Evolutionary conservation across 768 basidiomycete genomes (phyloP).

Genomic region (Wakefieldia striispora): DNA sequence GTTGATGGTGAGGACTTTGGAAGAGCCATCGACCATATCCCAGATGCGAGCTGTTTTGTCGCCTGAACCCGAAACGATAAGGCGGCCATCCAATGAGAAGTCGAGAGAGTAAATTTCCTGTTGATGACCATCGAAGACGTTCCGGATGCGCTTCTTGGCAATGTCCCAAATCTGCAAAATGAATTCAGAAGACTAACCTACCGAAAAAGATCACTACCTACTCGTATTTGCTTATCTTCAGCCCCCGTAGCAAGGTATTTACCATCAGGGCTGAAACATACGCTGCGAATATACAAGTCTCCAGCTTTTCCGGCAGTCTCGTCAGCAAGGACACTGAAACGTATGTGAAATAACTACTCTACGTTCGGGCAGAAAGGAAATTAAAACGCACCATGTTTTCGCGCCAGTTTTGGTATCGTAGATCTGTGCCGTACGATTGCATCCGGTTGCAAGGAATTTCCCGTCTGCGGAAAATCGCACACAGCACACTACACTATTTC

Average conservation of each 20-base stretch:
- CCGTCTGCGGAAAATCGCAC: slow-evolving; percentile 95
- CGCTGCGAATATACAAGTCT: slow-evolving; percentile 87
- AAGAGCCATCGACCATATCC: slow-evolving; percentile 47
- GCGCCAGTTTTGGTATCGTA: slow-evolving; percentile 86
- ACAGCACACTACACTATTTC: slow-evolving; percentile 74
- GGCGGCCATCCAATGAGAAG: slow-evolving; percentile 81
- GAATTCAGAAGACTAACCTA: slow-evolving; percentile 3
- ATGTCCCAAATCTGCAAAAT: slow-evolving; percentile 87
- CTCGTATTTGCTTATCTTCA: slow-evolving; percentile 90
- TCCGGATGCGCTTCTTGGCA: slow-evolving; percentile 70
- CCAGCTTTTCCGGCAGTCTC: slow-evolving; percentile 68
- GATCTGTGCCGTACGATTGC: slow-evolving; percentile 94
- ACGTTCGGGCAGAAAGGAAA: not conserved
- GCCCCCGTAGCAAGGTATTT: slow-evolving; percentile 76
- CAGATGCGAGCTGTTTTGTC: slow-evolving; percentile 70
- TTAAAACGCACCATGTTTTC: slow-evolving; percentile 70
- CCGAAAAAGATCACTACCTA: slow-evolving; percentile 35
- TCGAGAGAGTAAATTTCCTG: slow-evolving; percentile 95
- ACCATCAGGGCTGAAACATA: slow-evolving; percentile 74
- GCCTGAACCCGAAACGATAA: slow-evolving; percentile 88
- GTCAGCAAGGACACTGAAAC: slow-evolving; percentile 68
- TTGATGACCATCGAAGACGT: slow-evolving; percentile 83
- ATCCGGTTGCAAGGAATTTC: slow-evolving; percentile 90
- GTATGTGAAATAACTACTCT: slow-evolving; percentile 10
- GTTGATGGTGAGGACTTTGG: slow-evolving; percentile 37